These are phyloP conservation scores for Coemansia sp. DNA, from an alignment of 192 early-diverging fungal species.

Conservation along the genomic window DNA sequence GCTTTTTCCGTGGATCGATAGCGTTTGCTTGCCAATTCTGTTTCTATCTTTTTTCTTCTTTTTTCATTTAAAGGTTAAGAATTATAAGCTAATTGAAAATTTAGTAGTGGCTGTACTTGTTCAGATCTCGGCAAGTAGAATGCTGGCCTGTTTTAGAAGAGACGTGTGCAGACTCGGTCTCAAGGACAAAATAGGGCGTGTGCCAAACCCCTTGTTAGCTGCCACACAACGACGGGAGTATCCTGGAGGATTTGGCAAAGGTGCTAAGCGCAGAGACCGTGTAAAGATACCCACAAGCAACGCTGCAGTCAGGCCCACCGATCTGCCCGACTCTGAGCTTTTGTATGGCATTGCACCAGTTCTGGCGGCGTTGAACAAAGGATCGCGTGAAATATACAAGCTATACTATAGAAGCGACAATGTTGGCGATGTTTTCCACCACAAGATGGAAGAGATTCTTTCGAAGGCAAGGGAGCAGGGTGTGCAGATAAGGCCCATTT, in stretches of 20 bases:
- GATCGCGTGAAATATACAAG: conserved; percentile 23
- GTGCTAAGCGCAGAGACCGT: background rate
- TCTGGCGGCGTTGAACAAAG: conserved; percentile 27
- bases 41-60: background rate
- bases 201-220: background rate
- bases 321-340: conserved; percentile 23
- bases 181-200: background rate
- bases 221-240: background rate
- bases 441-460: conserved; percentile 9
- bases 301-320: background rate
- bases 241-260: background rate
- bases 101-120: background rate
- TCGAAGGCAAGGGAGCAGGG: conserved; percentile 10
- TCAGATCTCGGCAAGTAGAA: background rate
- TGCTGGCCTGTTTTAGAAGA: background rate
- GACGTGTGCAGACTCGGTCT: background rate
- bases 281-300: background rate
- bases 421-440: conserved; percentile 19
- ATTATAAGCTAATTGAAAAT: background rate
- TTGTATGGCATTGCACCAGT: conserved; percentile 33
- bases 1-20: too few species aligned
- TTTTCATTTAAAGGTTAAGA: background rate
- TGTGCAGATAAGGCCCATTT: conserved; percentile 6
- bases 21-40: too few species aligned
- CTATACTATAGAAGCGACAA: conserved; percentile 16